phyloP scores from a whole-genome alignment of 2,329 filamentous ascomycete genomes.

The Diaporthe sp. region DNA sequence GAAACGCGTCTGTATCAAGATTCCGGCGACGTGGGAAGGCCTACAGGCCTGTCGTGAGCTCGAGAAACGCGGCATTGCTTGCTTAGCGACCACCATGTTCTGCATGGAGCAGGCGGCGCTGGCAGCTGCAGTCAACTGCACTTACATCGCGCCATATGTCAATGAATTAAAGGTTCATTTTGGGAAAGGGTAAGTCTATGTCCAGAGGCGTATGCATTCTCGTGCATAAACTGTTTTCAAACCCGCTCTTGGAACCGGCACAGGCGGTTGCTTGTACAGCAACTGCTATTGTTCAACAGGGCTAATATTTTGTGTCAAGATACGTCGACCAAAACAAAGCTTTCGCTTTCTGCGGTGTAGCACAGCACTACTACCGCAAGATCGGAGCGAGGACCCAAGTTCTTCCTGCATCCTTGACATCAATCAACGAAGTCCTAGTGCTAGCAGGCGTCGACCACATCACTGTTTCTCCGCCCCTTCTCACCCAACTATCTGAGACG shows the following conservation, averaged over 20 bases:
- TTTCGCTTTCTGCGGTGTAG: conserved; percentile 63
- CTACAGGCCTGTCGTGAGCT: conserved; percentile 70
- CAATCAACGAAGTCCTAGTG: conserved; percentile 68
- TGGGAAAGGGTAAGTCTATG: conserved; percentile 57
- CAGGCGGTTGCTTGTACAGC: not conserved
- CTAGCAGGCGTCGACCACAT: conserved; percentile 71
- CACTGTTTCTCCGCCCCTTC: conserved; percentile 68
- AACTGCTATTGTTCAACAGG: not conserved
- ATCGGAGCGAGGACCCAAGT: conserved; percentile 62
- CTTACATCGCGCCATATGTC: conserved; percentile 76
- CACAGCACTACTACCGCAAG: conserved; percentile 65
- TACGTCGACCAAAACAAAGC: conserved; percentile 64
- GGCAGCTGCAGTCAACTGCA: conserved; percentile 69
- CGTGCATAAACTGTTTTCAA: not conserved
- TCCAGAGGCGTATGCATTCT: not conserved
- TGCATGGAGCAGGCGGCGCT: conserved; percentile 71
- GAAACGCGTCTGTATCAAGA: conserved; percentile 72
- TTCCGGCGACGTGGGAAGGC: conserved; percentile 74
- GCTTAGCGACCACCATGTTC: conserved; percentile 74
- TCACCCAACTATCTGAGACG: conserved; percentile 60
- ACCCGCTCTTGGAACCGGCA: not conserved
- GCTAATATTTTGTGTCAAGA: conserved; percentile 46
- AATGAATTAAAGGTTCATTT: conserved; percentile 76
- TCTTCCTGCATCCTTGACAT: conserved; percentile 69
- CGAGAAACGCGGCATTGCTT: conserved; percentile 66